A percentile compares a stretch with the other conserved stretches of the same genome.
These are phyloP conservation scores for Aleurites moluccanus DNA, from an alignment of 441 rosid genomes.

Conservation along the genomic window DNA sequence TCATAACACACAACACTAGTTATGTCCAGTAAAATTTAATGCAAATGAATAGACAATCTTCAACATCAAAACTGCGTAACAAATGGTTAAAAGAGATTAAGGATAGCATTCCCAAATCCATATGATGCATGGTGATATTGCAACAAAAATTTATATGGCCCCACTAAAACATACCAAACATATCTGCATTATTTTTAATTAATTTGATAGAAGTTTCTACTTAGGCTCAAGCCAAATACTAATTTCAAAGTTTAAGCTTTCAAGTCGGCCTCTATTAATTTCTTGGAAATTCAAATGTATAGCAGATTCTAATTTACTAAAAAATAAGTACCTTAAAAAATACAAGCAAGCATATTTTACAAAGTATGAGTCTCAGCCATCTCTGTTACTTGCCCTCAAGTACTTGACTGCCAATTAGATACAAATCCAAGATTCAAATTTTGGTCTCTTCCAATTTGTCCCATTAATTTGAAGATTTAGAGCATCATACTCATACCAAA, in stretches of 20 bases:
- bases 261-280: background rate
- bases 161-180: background rate
- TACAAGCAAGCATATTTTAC: background rate
- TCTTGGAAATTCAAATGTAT: slow-evolving; percentile 1
- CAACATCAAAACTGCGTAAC: background rate
- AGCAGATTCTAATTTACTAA: background rate
- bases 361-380: background rate
- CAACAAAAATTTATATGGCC: background rate
- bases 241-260: background rate
- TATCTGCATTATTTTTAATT: background rate
- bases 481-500: background rate
- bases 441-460: background rate
- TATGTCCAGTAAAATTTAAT: no score
- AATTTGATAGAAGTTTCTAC: background rate
- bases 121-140: background rate
- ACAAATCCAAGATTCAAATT: background rate
- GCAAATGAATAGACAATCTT: background rate
- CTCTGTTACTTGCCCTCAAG: background rate
- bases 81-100: background rate
- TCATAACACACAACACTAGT: no score
- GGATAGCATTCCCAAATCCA: background rate
- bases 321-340: background rate
- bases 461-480: background rate
- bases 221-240: background rate
- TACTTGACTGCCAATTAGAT: background rate